Conservation (phyloP, 78 protist genomes). For the Dictyostelium citrinum region DNA sequence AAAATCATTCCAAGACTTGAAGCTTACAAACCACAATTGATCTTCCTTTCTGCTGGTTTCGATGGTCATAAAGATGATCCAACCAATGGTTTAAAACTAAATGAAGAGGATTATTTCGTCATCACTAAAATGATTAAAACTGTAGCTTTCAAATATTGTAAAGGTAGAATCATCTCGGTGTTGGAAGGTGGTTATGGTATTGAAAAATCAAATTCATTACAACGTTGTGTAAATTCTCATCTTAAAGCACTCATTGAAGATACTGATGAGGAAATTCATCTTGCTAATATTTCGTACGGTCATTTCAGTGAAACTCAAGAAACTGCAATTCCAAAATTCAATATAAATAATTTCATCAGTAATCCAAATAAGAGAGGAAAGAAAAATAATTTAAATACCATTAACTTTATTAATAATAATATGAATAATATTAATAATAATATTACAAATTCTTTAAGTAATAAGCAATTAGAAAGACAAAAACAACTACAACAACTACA, state of each 20-base stretch:
- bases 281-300: background rate
- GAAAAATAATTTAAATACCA: slow-evolving; percentile 1
- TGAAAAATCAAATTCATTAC: slow-evolving; percentile 29
- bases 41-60: slow-evolving; percentile 86
- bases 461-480: background rate
- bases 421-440: background rate
- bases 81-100: slow-evolving; percentile 72
- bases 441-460: background rate
- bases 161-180: slow-evolving; percentile 76
- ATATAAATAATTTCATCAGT: background rate
- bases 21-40: slow-evolving; percentile 77
- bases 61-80: slow-evolving; percentile 87
- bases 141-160: slow-evolving; percentile 61
- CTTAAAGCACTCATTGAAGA: slow-evolving; percentile 63
- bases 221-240: slow-evolving; percentile 56
- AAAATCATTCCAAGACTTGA: slow-evolving; percentile 72
- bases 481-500: background rate
- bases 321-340: background rate
- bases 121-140: slow-evolving; percentile 76
- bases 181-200: slow-evolving; percentile 84
- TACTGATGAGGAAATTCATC: slow-evolving; percentile 26
- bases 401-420: slow-evolving; percentile 3
- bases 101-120: slow-evolving; percentile 64
- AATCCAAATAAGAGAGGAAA: background rate
- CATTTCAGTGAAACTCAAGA: background rate